A percentile compares a stretch with the other conserved stretches of the same genome.
Conservation (phyloP, 1,139 yeast genomes). For the Candida tropicalis region DNA sequence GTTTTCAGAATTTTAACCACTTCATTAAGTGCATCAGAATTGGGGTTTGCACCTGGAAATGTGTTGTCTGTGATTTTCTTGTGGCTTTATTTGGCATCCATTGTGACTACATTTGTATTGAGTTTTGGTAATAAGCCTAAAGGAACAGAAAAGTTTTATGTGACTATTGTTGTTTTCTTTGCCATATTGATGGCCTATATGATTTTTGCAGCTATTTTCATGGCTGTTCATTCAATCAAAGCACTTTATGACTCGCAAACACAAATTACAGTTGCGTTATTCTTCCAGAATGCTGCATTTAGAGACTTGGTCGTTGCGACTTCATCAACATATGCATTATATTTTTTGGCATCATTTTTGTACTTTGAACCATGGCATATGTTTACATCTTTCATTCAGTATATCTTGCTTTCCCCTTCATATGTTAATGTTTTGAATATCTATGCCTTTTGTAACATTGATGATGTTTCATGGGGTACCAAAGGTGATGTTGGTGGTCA, state of each 20-base stretch:
- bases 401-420: conserved; percentile 49
- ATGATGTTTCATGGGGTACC: conserved; percentile 56
- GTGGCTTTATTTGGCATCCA: conserved; percentile 86
- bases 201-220: conserved; percentile 62
- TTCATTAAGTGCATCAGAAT: conserved; percentile 56
- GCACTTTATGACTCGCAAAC: conserved; percentile 33
- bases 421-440: conserved; percentile 51
- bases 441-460: conserved; percentile 53
- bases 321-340: conserved; percentile 48
- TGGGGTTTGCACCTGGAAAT: conserved; percentile 66
- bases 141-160: conserved; percentile 82
- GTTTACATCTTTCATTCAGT: conserved; percentile 51
- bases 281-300: conserved; percentile 45
- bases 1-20: conserved; percentile 79
- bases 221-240: conserved; percentile 50
- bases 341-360: conserved; percentile 48
- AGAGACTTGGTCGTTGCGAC: conserved; percentile 54
- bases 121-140: conserved; percentile 94
- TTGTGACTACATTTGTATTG: conserved; percentile 88
- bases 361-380: conserved; percentile 56
- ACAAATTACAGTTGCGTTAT: conserved; percentile 38
- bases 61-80: conserved; percentile 77
- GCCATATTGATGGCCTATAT: conserved; percentile 91
- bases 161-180: conserved; percentile 84
- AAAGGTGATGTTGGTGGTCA: conserved; percentile 50